Base-by-base conservation (phyloP, 495 filamentous ascomycete species). In the Viridothelium virens region DNA sequence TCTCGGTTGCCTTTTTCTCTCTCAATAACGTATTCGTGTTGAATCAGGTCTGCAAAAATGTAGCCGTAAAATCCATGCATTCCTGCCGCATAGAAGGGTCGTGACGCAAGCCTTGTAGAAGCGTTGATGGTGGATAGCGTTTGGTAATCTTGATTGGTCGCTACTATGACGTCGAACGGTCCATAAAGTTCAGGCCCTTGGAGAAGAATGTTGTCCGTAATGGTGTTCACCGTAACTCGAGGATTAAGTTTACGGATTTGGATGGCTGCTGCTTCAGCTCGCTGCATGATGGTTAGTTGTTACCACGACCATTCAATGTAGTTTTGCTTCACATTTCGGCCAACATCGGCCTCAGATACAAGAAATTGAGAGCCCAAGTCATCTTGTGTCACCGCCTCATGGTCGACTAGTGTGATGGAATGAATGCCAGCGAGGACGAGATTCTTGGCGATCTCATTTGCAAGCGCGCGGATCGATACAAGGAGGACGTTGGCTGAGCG, bases 371-470 rank as follows among this genome's bases (percentile, higher is more conserved):
- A 84, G 38, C 91, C 87, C 1, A 97, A 79, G 76, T 98, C 94
- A 62, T 90, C 83, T 70, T 90, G 87, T 10, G 83, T 88, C 67
- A 96, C 89, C 3, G 78, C 62, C 65, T 88, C 87, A 74, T 91
- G 84, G 76, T 97, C 95, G 65, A 94, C 79, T 65, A 98, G 86
- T 6, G 95, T 97, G 39, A 98, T 79, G 9, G 91, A 93, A 61
- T 90, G 90, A 68, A 98, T 92, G 18, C 94, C 94, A 34, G 95
- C 92, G 7, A 98, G 72, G 50, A 96, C 94, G n/a, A 98, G 85
- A 72, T 97, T 97, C 77, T 98, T 98, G 53, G 94, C 92, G 48
- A 97, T 87, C 74, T 98, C 94, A 74, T 91, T 96, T 31, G 89
- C 90, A n/a, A 98, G 85, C 3, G 91, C 91, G 71, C 86, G 89